phyloP scores from a whole-genome alignment of 1,284 basidiomycete genomes.

The Vanrija humicola region DNA sequence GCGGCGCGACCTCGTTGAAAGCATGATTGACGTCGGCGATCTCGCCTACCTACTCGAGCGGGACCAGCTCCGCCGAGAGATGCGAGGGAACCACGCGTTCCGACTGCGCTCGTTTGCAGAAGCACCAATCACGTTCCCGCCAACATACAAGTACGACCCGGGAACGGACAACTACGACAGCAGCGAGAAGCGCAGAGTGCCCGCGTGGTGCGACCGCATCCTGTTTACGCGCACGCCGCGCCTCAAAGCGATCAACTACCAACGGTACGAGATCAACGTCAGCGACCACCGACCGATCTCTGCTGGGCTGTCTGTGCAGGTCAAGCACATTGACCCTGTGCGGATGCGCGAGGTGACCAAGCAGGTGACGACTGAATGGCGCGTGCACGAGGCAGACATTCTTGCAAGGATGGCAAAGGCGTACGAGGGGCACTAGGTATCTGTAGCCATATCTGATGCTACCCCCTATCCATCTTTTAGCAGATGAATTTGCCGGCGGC shows the following conservation, averaged over 20 bases:
- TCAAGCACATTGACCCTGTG: conserved; percentile 66
- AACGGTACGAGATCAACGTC: conserved; percentile 74
- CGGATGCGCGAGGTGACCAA: conserved; percentile 57
- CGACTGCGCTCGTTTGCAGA: conserved; percentile 79
- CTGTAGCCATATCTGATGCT: neutral
- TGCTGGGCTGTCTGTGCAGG: conserved; percentile 65
- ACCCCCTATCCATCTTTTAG: neutral
- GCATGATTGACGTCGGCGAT: conserved; percentile 64
- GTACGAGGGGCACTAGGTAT: conserved; percentile 19
- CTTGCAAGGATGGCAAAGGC: conserved; percentile 53
- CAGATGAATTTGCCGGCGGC: too few species aligned
- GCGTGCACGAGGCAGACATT: conserved; percentile 56
- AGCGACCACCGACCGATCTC: conserved; percentile 84
- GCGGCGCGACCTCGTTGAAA: conserved; percentile 72
- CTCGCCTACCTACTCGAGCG: conserved; percentile 63
- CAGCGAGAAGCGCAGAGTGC: conserved; percentile 79
- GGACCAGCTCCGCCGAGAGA: conserved; percentile 87
- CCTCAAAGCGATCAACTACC: conserved; percentile 63
- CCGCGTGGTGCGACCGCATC: conserved; percentile 95
- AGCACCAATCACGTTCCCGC: conserved; percentile 72
- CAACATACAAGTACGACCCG: conserved; percentile 95
- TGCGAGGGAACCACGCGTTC: conserved; percentile 78
- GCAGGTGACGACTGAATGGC: conserved; percentile 61
- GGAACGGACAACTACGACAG: conserved; percentile 74
- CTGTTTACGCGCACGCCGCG: conserved; percentile 67